Conservation (phyloP, 169 alveolate genomes). For the Eimeria tenella region DNA sequence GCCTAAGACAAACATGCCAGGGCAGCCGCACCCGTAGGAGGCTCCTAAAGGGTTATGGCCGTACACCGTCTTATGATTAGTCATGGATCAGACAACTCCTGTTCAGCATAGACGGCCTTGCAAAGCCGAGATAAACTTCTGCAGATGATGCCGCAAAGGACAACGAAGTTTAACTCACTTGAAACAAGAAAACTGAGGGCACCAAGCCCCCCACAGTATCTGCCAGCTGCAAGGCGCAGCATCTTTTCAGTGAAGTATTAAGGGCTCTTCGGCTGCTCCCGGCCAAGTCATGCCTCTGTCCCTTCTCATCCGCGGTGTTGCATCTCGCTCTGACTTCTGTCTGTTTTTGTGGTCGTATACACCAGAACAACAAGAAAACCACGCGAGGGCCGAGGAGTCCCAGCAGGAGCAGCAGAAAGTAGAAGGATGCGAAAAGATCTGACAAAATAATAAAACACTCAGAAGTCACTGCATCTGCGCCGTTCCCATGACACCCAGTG, state of each 20-base stretch:
- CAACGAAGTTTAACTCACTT: neutral
- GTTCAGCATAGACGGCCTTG: too few species aligned
- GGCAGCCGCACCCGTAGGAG: too few species aligned
- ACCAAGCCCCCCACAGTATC: neutral
- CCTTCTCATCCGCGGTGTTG: neutral
- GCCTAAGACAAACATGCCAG: too few species aligned
- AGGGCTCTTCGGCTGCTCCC: neutral
- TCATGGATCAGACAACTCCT: neutral
- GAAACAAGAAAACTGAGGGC: neutral
- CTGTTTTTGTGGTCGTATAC: neutral
- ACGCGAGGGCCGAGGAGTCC: slow-evolving; percentile 34
- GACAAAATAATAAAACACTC: neutral
- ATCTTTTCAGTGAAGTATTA: neutral
- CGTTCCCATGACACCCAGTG: too few species aligned
- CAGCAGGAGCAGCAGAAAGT: slow-evolving; percentile 46
- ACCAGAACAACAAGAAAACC: slow-evolving; percentile 38
- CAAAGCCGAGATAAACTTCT: neutral
- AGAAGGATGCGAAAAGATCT: slow-evolving; percentile 25
- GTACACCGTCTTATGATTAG: too few species aligned
- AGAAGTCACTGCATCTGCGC: too few species aligned
- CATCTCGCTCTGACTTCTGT: neutral
- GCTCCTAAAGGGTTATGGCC: too few species aligned
- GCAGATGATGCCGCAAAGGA: neutral
- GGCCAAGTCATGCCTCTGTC: neutral
- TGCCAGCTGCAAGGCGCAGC: slow-evolving; percentile 3